Conservation (phyloP, 2,329 filamentous ascomycete species). For the Colletotrichum spaethianum region DNA sequence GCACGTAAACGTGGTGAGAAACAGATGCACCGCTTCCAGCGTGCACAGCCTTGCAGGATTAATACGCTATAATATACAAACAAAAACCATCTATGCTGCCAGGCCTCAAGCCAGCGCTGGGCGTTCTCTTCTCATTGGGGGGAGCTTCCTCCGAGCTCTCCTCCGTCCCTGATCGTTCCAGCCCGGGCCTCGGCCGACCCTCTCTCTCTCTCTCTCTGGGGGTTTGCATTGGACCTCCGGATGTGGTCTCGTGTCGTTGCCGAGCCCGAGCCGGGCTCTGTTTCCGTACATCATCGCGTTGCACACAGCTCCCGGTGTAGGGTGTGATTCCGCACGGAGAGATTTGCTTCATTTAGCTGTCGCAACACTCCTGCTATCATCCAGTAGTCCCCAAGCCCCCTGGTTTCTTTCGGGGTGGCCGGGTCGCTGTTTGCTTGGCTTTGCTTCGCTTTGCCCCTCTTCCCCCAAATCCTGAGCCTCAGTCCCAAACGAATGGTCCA, state of each 20-base stretch:
- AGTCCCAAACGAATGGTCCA: constrained; percentile 25
- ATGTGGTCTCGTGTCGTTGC: neutral
- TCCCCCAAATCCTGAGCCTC: constrained; percentile 7
- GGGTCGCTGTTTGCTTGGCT: constrained; percentile 9
- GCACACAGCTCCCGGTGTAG: constrained; percentile 14
- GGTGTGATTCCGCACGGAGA: constrained; percentile 26
- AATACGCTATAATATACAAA: constrained; percentile 36
- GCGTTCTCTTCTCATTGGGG: neutral
- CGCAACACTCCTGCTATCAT: constrained; percentile 11
- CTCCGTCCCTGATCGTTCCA: neutral
- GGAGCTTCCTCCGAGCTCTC: neutral
- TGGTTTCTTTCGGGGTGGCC: constrained; percentile 10
- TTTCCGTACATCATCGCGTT: constrained; percentile 12
- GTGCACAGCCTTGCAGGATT: constrained; percentile 35
- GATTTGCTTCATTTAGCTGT: constrained; percentile 29
- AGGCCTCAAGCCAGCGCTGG: constrained; percentile 28
- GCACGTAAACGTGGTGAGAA: constrained; percentile 12
- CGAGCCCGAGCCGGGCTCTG: neutral
- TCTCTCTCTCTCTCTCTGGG: too few relatives aligned
- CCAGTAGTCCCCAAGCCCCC: neutral
- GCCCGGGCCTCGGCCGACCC: neutral
- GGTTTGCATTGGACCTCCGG: neutral
- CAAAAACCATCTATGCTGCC: constrained; percentile 20
- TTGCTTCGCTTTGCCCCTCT: neutral
- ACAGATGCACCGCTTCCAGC: constrained; percentile 35